Evolutionary conservation across 73 alveolate genomes (phyloP), one percentile per base, ranked within the genome.

Genomic region (Paramecium primaurelia): DNA sequence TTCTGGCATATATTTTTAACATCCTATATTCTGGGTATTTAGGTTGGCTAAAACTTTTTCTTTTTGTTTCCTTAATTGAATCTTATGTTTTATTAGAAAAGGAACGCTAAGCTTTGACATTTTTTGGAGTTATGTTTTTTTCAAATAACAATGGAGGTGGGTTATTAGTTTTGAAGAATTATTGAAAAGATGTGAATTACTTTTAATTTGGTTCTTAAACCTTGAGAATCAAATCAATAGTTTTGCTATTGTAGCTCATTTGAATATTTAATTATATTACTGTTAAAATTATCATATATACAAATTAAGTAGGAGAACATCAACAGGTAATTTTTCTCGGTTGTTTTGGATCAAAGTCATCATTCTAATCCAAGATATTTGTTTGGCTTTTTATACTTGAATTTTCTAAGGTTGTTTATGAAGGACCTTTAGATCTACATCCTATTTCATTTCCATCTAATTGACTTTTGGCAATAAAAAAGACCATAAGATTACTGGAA

Each of bases 271-370:
- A 54, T 54, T 54, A 38, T 16, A 37, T 73, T 73, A 73, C 87
- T 73, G 87, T 73, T 73, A 64, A 64, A 73, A 64, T 64, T 32
- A 64, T 64, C 16, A 36, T 30, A 73, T 30, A 73, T 44, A 34
- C 87, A 73, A 73, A 73, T 73, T 73, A 54, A 73, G 59, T 64
- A 64, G 47, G 47, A 30, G 59, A 34, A 30, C 36, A 32, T 73
- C 87, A 73, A 38, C 87, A 73, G 22, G 87, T 73, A 44, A 73
- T 73, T 73, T 73, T 73, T 73, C 87, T 32, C 22, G 84, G 84
- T 26, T 64, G 51, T 73, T 73, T 73, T n/a, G 59, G 40, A 20
- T 73, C 87, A 20, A 37, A 30, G 38, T 73, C 87, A 37, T 73
- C 87, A 20, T 22, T 22, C 18, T 73, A 25, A 36, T 73, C 87